Percentiles rank a stretch among this genome's conserved stretches.
phyloP scores from a whole-genome alignment of 352 stramenopile species.

The Thraustotheca clavata region DNA sequence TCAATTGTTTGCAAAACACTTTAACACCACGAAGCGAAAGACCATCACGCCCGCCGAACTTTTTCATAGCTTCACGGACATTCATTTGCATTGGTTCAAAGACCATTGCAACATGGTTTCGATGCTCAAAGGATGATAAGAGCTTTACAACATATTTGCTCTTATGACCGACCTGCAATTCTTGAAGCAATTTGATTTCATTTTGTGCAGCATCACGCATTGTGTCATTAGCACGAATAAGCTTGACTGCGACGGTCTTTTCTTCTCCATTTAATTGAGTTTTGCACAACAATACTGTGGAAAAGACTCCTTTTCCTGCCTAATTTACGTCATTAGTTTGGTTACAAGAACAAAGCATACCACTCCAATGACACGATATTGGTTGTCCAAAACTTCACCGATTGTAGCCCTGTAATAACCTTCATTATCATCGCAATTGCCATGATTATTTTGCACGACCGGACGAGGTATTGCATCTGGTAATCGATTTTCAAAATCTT shows the following conservation, averaged over 20 bases:
- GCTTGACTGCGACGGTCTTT: slow-evolving; percentile 66
- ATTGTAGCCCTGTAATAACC: slow-evolving; percentile 96
- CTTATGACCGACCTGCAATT: slow-evolving; percentile 69
- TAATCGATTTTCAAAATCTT: slow-evolving; percentile 33
- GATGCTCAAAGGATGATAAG: slow-evolving; percentile 82
- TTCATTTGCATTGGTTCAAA: slow-evolving; percentile 99
- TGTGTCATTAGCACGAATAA: slow-evolving; percentile 95
- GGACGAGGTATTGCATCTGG: slow-evolving; percentile 7
- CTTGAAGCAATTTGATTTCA: slow-evolving; percentile 72
- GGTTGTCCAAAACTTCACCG: slow-evolving; percentile 87
- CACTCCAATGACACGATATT: slow-evolving; percentile 90
- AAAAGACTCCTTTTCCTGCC: slow-evolving; percentile 97
- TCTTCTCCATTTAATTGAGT: slow-evolving; percentile 26
- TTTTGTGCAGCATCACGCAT: slow-evolving; percentile 94
- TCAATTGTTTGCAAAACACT: slow-evolving; percentile 71
- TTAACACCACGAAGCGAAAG: slow-evolving; percentile 81
- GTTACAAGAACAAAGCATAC: slow-evolving; percentile 25
- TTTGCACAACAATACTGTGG: slow-evolving; percentile 94
- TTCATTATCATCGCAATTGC: slow-evolving; percentile 95
- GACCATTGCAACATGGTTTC: slow-evolving; percentile 94
- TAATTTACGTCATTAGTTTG: background rate
- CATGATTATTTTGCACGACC: slow-evolving; percentile 40
- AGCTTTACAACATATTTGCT: slow-evolving; percentile 84
- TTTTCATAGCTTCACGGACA: slow-evolving; percentile 87
- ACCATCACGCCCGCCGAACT: slow-evolving; percentile 76